A percentile compares a stretch with the other conserved stretches of the same genome.
phyloP scores from a whole-genome alignment of 371 early-diverging fungal species.

The Mucor piriformis region DNA sequence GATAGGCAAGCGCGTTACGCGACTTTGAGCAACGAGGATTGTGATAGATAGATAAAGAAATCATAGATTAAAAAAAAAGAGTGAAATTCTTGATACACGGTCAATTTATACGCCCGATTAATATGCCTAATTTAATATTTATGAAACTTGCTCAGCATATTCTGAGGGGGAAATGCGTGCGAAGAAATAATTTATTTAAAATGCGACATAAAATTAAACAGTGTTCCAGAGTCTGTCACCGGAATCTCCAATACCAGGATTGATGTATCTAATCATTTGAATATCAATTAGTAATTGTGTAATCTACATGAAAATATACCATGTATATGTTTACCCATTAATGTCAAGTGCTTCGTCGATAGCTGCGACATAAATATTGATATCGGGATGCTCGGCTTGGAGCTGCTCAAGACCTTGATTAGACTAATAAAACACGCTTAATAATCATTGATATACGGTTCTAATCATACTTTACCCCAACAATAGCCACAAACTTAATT shows the following conservation, averaged over 20 bases:
- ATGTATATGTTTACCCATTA: conserved; percentile 49
- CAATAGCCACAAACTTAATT: conserved; percentile 72
- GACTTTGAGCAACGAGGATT: conserved; percentile 51
- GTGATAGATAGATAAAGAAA: conserved; percentile 35
- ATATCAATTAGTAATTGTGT: not conserved
- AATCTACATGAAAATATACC: not conserved
- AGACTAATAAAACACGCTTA: conserved; percentile 32
- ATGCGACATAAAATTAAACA: conserved; percentile 14
- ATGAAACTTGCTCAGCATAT: no score
- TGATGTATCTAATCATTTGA: conserved; percentile 60
- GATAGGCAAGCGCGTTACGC: conserved; percentile 25
- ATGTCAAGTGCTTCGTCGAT: conserved; percentile 72
- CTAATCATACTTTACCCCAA: conserved; percentile 46
- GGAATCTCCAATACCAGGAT: conserved; percentile 79
- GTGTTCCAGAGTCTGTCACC: conserved; percentile 78
- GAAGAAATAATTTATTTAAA: conserved; percentile 2
- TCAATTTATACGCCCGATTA: no score
- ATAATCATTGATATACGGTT: not conserved
- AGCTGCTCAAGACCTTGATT: conserved; percentile 64
- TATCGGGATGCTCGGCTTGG: conserved; percentile 72
- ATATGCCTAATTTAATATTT: no score
- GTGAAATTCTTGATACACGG: no score
- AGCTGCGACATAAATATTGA: conserved; percentile 69
- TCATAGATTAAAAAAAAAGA: not conserved
- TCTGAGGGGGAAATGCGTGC: no score